Conservation (phyloP, 2,329 filamentous ascomycete species). For the Curvularia sp. region DNA sequence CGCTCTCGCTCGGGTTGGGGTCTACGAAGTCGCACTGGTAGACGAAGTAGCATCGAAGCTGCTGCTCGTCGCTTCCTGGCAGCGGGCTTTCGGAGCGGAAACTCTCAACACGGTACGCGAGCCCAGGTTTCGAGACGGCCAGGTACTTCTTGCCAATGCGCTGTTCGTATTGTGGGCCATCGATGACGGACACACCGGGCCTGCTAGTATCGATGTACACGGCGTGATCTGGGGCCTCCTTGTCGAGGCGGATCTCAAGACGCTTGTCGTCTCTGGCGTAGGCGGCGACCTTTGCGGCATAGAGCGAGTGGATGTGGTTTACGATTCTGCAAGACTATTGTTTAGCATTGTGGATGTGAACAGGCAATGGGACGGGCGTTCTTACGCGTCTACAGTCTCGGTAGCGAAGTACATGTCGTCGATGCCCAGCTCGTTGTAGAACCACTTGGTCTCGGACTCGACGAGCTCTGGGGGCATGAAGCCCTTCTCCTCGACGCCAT, state of each 20-base stretch:
- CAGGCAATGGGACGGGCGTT: not conserved
- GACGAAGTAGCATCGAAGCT: conserved; percentile 96
- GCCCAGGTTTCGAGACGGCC: conserved; percentile 73
- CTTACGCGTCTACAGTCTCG: conserved; percentile 75
- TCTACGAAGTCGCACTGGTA: conserved; percentile 94
- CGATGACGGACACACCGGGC: conserved; percentile 77
- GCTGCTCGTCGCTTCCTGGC: conserved; percentile 76
- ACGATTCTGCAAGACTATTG: conserved; percentile 65
- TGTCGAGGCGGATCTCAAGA: conserved; percentile 92
- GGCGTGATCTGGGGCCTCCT: conserved; percentile 92
- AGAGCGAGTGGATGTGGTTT: conserved; percentile 93
- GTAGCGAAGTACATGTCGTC: conserved; percentile 98
- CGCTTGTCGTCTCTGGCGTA: conserved; percentile 92
- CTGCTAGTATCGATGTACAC: conserved; percentile 98
- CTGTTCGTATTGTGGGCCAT: conserved; percentile 90
- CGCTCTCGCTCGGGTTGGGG: conserved; percentile 72
- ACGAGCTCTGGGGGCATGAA: conserved; percentile 88
- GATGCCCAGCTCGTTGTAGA: conserved; percentile 96
- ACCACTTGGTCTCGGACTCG: conserved; percentile 89
- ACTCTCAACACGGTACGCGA: conserved; percentile 92
- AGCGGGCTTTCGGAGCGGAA: conserved; percentile 90
- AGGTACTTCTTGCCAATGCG: conserved; percentile 95
- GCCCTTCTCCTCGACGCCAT: conserved; percentile 75
- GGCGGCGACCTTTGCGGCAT: conserved; percentile 94
- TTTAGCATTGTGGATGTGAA: conserved; percentile 23